Base-by-base conservation (phyloP, 495 filamentous ascomycete genomes). In the Halenospora varia region DNA sequence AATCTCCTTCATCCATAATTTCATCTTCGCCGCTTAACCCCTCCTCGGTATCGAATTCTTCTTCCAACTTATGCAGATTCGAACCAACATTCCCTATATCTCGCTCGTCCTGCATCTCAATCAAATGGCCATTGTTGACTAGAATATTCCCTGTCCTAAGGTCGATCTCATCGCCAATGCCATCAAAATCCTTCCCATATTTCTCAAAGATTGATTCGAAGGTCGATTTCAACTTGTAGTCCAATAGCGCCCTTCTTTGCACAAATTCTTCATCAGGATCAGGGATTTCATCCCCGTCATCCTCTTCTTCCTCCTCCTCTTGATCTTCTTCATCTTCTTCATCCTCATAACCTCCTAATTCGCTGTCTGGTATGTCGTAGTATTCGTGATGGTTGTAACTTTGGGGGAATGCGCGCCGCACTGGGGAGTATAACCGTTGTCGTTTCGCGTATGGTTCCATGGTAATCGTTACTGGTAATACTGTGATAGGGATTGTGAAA, bases 141-240 rank as follows among this genome's bases (percentile, higher is more conserved):
- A 93, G 77, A 24, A 98, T 84, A 45, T 88, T 74, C 19, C 88
- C 90, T 0, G 87, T 94, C 55, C 75, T 71, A 20, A 90, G 70
- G 71, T 94, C 88, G 61, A 95, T 87, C 70, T 91, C 89, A 64
- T 94, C 91, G 15, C 85, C 90, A 25, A 90, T 75, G 24, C 84
- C 88, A 2, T 81, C 82, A 64, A 96, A 96, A 70, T 96, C 87
- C 62, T 80, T 82, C 19, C 78, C 82, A 68, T 96, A 98, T 70
- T 94, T 96, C 25, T 83, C 81, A 64, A 96, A 96, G 39, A 98
- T 96, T 45, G 75, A 67, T 64, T 96, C 92, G 62, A 94, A 96
- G 1, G 83, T 80, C 10, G 82, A 85, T 73, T 93, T 92, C 11
- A 96, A 79, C 42, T 79, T 83, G 45, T 73, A 68, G 29, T 84